Evolutionary conservation across 768 basidiomycete species (phyloP).

Genomic region (Serendipita sp.): DNA sequence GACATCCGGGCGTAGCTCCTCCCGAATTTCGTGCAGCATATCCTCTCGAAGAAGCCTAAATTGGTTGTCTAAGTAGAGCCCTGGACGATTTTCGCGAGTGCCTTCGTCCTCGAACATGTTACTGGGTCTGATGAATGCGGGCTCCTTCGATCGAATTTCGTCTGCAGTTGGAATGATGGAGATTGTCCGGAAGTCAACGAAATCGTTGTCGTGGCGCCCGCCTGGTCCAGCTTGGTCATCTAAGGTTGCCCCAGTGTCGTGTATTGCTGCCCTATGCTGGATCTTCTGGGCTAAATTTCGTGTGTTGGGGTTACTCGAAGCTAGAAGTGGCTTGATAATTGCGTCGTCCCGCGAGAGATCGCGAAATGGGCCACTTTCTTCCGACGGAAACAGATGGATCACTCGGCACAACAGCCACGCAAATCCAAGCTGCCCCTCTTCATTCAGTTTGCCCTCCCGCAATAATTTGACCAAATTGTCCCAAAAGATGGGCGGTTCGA

Average conservation of each 20-base stretch:
- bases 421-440: slow-evolving; percentile 25
- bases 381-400: slow-evolving; percentile 24
- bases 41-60: slow-evolving; percentile 52
- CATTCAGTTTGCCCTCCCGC: slow-evolving; percentile 12
- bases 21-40: slow-evolving; percentile 41
- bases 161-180: slow-evolving; percentile 48
- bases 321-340: slow-evolving; percentile 18
- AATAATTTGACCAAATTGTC: slow-evolving; percentile 14
- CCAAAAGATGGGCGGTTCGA: slow-evolving; percentile 41
- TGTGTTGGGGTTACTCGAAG: slow-evolving; percentile 17
- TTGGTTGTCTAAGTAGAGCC: slow-evolving; percentile 46
- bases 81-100: slow-evolving; percentile 23
- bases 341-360: slow-evolving; percentile 22
- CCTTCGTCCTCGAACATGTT: slow-evolving; percentile 30
- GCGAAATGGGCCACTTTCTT: slow-evolving; percentile 23
- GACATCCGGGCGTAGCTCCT: slow-evolving; percentile 33
- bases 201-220: slow-evolving; percentile 58
- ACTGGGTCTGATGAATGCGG: slow-evolving; percentile 35
- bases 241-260: slow-evolving; percentile 14
- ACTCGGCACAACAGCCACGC: slow-evolving; percentile 38
- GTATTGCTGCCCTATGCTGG: slow-evolving; percentile 24
- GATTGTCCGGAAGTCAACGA: slow-evolving; percentile 41
- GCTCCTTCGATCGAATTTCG: slow-evolving; percentile 32
- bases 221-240: slow-evolving; percentile 30
- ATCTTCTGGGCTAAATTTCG: slow-evolving; percentile 25